Base-by-base conservation (phyloP, 75 land plant species). In the Selaginella tamariscina region DNA sequence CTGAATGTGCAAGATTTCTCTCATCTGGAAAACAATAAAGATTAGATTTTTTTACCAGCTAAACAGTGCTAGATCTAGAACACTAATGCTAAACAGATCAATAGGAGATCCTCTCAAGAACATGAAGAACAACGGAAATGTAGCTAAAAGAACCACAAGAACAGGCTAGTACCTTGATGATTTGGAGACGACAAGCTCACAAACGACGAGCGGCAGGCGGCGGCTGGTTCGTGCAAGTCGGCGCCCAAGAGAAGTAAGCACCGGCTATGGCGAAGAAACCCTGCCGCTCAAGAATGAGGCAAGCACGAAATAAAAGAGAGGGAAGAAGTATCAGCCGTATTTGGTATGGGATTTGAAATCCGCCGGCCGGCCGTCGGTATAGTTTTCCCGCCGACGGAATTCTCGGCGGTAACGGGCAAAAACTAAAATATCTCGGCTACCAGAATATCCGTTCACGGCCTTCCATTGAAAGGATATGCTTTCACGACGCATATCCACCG, bases 191-290 rank as follows among this genome's bases (percentile, higher is more conserved):
- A n/a, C n/a, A n/a, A n/a, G n/a, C n/a, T n/a, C n/a, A n/a, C n/a
- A n/a, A n/a, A n/a, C n/a, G n/a, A 5, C 49, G 49, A 39, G 49
- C 49, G 49, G 49, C 49, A 39, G 49, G 49, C 49, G 49, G 49
- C 5, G 49, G 49, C 49, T 39, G 49, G 15, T 5, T 39, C 49
- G n/a, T n/a, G n/a, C n/a, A n/a, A n/a, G n/a, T n/a, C n/a, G n/a
- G n/a, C n/a, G n/a, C n/a, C n/a, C n/a, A n/a, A n/a, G n/a, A n/a
- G n/a, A n/a, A n/a, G n/a, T n/a, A n/a, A n/a, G n/a, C n/a, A n/a
- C n/a, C n/a, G n/a, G n/a, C n/a, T n/a, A n/a, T n/a, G n/a, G n/a
- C n/a, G n/a, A n/a, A n/a, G n/a, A n/a, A n/a, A n/a, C n/a, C n/a
- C n/a, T n/a, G n/a, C n/a, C n/a, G n/a, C n/a, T n/a, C n/a, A n/a